Base-by-base conservation (phyloP, 352 stramenopile genomes). In the Globisporangium recalcitrans region DNA sequence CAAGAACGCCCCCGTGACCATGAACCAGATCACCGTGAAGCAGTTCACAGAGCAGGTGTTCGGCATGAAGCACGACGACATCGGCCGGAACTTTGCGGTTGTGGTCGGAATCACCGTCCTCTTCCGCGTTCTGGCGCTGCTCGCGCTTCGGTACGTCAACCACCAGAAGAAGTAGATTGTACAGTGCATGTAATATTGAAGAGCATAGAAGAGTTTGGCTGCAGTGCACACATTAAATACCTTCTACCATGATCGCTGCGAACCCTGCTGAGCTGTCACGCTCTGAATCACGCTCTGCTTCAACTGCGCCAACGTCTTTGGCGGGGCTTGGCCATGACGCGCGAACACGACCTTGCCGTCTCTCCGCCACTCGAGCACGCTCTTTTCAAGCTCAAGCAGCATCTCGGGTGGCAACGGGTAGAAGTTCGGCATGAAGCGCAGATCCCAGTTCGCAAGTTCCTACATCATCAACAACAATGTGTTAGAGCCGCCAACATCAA, bases 361-460 rank as follows among this genome's bases (percentile, higher is more conserved):
- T 44, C 60, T 29, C 10, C 57, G 71, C 76, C 78, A 82, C 38
- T 67, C 44, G 0, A 53, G 51, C 1, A 85, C 44, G 5, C 71
- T 75, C 9, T 40, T 52, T 46, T 85, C 58, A 47, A 91, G 67
- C 42, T 88, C 77, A 55, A 75, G 63, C 11, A 85, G 63, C 81
- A 91, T 91, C 62, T 84, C 77, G 2, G 70, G 62, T 4, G 78
- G 75, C 3, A 91, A 61, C 4, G 81, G 70, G 51, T 85, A 88
- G 36, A 88, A 58, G 27, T 85, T 85, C 2, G 81, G 79, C 38
- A 77, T 49, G 60, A 89, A 91, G 27, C 72, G 69, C 22, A 90
- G 62, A 26, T 84, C 73, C 11, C 64, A 54, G 38, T 64, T 57
- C 40, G 58, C 60, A 8, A 61, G 34, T 26, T 62, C 60, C 81